Base-by-base conservation (phyloP, 2,329 filamentous ascomycete species). In the Botrytis squamosa region DNA sequence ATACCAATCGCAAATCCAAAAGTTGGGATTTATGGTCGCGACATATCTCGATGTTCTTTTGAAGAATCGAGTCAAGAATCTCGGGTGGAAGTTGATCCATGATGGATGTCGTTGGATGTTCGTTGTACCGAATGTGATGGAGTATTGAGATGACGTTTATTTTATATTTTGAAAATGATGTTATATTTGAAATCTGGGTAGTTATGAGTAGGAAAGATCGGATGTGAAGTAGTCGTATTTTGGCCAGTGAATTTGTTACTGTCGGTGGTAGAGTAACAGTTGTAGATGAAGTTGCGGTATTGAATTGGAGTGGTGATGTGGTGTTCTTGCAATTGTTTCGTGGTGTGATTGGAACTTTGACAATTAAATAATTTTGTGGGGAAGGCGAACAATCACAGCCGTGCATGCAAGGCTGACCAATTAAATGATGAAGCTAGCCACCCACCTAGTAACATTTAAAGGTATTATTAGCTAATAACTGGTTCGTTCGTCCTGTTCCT, bases 71-170 rank as follows among this genome's bases (percentile, higher is more conserved):
- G 70, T 84, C 81, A 64, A 88, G 76, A 64, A 88, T 82, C 81
- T 88, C 86, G 25, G 81, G 79, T 0, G 86, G 86, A 46, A 88
- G 83, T 59, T 78, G 80, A 74, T 87, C 82, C 85, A 88, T 80
- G 52, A 38, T 70, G 70, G 52, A 38, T 70, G 70, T 63, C 25
- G 7, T 57, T 68, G 25, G 22, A 40, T 33, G 20, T 18, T n/a
- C 38, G 38, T n/a, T 40, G 16, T 55, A 49, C 29, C 22, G 36
- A 46, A 72, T 72, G 70, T 12, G 33, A 52, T 4, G 20, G 63
- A 60, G 29, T 40, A 60, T 29, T 29, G 55, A 70, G 40, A 42
- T 36, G 22, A 12, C n/a, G 16, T 22, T 29, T 29, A 42, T 33
- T 14, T 10, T 33, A 0, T 9, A 42, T 36, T 33, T 12, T 40